Conservation (phyloP, 768 basidiomycete species). For the Leccinum longicurvipes region DNA sequence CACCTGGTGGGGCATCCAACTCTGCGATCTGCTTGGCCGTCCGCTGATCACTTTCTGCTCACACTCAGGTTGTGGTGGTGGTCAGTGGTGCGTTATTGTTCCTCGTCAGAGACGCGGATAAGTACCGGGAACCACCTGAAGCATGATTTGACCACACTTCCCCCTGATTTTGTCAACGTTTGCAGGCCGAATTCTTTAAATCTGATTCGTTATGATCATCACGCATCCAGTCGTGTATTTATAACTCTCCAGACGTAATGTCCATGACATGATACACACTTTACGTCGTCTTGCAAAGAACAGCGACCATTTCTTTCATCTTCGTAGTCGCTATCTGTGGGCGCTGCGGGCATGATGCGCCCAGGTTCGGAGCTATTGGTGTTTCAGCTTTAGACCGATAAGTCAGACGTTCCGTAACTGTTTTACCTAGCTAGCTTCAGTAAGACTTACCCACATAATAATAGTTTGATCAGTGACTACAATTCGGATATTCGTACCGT, state of each 20-base stretch:
- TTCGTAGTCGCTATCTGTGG: no score
- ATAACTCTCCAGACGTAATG: background rate
- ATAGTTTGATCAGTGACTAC: no score
- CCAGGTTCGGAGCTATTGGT: no score
- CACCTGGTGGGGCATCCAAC: conserved; percentile 13
- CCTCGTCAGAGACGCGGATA: conserved; percentile 24
- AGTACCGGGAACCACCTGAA: conserved; percentile 12
- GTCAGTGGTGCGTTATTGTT: conserved; percentile 18
- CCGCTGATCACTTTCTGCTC: background rate
- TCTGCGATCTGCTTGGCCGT: background rate
- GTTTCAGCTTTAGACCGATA: no score
- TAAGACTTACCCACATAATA: no score
- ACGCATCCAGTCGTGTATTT: background rate
- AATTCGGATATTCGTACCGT: no score
- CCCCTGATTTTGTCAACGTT: background rate
- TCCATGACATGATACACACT: background rate
- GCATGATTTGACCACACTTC: background rate
- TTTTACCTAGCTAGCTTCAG: no score
- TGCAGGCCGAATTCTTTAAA: background rate
- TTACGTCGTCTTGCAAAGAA: background rate
- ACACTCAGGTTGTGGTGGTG: conserved; percentile 14
- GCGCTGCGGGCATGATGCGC: no score
- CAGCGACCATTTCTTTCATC: background rate
- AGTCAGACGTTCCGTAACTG: no score
- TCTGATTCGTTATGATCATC: background rate